Base-by-base conservation (phyloP, 257 asterid species). In the Forsythia viridissima region DNA sequence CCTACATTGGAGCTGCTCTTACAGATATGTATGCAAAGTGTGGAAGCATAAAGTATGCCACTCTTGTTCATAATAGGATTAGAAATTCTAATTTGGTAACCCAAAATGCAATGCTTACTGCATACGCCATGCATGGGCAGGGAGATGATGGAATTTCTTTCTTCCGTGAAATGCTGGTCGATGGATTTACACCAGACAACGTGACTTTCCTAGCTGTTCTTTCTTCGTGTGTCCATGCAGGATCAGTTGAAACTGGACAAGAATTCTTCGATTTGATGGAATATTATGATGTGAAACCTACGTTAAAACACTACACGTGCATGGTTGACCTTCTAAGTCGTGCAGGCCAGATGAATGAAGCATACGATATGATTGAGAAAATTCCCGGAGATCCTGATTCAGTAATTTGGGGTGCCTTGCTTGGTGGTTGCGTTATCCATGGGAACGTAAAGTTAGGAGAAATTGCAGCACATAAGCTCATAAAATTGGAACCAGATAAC, bases 11-110 rank as follows among this genome's bases (percentile, higher is more conserved):
- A 78, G 94, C 97, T 12, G 94, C 93, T 24, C 88, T 94, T 0
- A 75, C 89, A 39, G 97, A 94, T 73, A 91, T 94, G 98, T 90
- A 92, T 38, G 94, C 91, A 12, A 92, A 94, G 82, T 92, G 96
- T 71, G 98, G 98, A 68, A 71, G 55, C 81, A 81, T 92, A 80
- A 84, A 85, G 72, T 79, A 85, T 72, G 90, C 96, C 2, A 72
- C 75, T 81, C 72, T 66, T 24, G 92, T 87, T 42, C 80, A 90
- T 73, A 42, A 55, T 36, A 57, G 81, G 85, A 82, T 85, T 4
- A 46, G 39, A 72, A 81, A 43, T 81, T 79, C 74, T 66, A 91
- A 84, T 85, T 79, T 91, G 84, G 91, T 91, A 20, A 90, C 88
- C 41, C 88, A 83, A 74, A 94, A 94, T 78, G 93, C 96, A 11